Percentiles rank a stretch among this genome's conserved stretches.
These are phyloP conservation scores for Pyricularia pennisetigena DNA, from an alignment of 2,329 filamentous ascomycete species.

Conservation along the genomic window DNA sequence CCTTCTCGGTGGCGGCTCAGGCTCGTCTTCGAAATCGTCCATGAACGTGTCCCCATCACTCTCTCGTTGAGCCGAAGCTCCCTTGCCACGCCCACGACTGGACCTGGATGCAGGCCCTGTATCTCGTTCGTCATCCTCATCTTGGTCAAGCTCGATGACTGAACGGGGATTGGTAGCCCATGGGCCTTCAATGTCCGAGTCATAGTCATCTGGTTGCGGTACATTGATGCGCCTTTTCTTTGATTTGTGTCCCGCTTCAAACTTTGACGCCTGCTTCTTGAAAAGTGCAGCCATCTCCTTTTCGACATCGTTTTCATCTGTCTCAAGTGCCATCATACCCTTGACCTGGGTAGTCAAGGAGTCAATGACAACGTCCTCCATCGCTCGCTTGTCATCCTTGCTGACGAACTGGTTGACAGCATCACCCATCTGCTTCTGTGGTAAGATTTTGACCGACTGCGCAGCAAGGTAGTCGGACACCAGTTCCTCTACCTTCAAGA, in stretches of 20 bases:
- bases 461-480: conserved; percentile 80
- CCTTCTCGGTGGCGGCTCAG: conserved; percentile 24
- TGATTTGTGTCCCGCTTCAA: conserved; percentile 55
- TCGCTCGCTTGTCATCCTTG: conserved; percentile 89
- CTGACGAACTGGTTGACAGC: conserved; percentile 88
- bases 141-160: conserved; percentile 42
- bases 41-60: conserved; percentile 41
- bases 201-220: conserved; percentile 72
- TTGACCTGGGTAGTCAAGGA: conserved; percentile 62
- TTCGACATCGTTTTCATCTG: conserved; percentile 65
- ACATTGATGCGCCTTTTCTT: background rate
- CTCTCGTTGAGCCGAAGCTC: conserved; percentile 26
- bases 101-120: conserved; percentile 18
- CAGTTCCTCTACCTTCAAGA: conserved; percentile 77
- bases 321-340: conserved; percentile 56
- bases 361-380: conserved; percentile 71
- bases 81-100: conserved; percentile 10
- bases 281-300: conserved; percentile 66
- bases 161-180: conserved; percentile 65
- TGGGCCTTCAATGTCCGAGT: conserved; percentile 76
- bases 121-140: conserved; percentile 14
- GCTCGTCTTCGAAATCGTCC: conserved; percentile 43
- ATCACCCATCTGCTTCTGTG: conserved; percentile 85
- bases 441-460: conserved; percentile 85
- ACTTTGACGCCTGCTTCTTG: conserved; percentile 59